These are phyloP conservation scores for Wickerhamomyces pijperi DNA, from an alignment of 805 yeast genomes.

Conservation along the genomic window DNA sequence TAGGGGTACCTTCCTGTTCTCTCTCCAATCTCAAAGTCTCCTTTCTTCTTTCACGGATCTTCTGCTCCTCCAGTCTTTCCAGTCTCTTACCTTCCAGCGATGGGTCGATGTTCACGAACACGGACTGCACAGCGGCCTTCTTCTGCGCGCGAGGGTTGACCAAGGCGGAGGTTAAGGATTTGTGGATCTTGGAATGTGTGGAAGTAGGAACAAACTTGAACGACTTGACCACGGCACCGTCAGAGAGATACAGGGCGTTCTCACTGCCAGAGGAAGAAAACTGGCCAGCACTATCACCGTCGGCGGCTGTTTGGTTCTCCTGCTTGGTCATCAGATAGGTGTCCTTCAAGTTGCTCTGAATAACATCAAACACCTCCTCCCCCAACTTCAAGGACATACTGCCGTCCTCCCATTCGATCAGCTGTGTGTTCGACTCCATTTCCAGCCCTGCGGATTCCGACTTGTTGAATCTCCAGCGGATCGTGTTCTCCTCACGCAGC, in stretches of 20 bases:
- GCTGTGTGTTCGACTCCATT: slow-evolving; percentile 82
- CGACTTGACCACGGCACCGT: slow-evolving; percentile 50
- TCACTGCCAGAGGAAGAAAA: too few species aligned
- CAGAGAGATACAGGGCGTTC: slow-evolving; percentile 27
- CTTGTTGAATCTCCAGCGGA: slow-evolving; percentile 89
- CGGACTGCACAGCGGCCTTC: slow-evolving; percentile 27
- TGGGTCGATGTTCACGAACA: slow-evolving; percentile 47
- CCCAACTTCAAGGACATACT: slow-evolving; percentile 78
- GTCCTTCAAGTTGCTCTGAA: slow-evolving; percentile 53
- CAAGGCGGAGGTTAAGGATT: slow-evolving; percentile 63
- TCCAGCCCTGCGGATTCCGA: slow-evolving; percentile 41
- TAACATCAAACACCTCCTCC: slow-evolving; percentile 73
- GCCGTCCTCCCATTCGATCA: slow-evolving; percentile 93
- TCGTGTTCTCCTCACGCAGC: slow-evolving; percentile 67
- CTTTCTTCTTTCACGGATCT: slow-evolving; percentile 57
- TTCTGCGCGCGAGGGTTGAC: slow-evolving; percentile 22
- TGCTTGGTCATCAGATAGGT: slow-evolving; percentile 63
- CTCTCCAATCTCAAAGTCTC: slow-evolving; percentile 38
- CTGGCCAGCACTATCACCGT: too few species aligned
- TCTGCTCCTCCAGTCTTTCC: slow-evolving; percentile 56
- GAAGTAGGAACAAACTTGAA: slow-evolving; percentile 84
- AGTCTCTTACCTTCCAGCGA: slow-evolving; percentile 53
- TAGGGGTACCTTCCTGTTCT: slow-evolving; percentile 37
- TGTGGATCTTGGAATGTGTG: slow-evolving; percentile 75
- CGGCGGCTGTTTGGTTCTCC: slow-evolving; percentile 21